Evolutionary conservation across 257 asterid genomes (phyloP).

Genomic region (Eustoma russellianum): DNA sequence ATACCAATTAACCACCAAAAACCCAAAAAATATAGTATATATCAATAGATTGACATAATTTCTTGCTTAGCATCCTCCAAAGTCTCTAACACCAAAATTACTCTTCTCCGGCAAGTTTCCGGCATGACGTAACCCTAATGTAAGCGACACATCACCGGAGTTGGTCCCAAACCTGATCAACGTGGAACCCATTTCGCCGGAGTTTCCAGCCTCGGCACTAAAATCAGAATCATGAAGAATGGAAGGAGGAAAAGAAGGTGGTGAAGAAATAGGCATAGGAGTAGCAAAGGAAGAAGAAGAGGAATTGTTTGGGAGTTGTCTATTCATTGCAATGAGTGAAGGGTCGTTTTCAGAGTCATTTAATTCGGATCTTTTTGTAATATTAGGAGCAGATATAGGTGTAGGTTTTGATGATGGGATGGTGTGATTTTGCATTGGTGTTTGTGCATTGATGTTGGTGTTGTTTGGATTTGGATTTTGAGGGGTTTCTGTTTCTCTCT

Average conservation of each 20-base stretch:
- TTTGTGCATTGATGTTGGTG: slow-evolving; percentile 44
- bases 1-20: slow-evolving; percentile 1
- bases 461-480: slow-evolving; percentile 9
- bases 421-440: slow-evolving; percentile 34
- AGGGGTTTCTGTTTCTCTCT: slow-evolving; percentile 20
- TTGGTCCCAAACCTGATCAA: slow-evolving; percentile 60
- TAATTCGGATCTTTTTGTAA: slow-evolving; percentile 35
- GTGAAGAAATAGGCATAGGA: slow-evolving; percentile 5
- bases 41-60: not conserved
- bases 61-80: slow-evolving; percentile 22
- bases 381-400: slow-evolving; percentile 14
- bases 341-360: slow-evolving; percentile 53
- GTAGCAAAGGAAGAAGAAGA: slow-evolving; percentile 11
- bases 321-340: slow-evolving; percentile 47
- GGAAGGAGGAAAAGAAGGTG: slow-evolving; percentile 17
- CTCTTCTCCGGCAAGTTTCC: slow-evolving; percentile 78
- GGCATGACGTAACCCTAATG: slow-evolving; percentile 89
- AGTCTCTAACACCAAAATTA: slow-evolving; percentile 57
- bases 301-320: slow-evolving; percentile 17
- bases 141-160: slow-evolving; percentile 88
- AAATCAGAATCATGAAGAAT: slow-evolving; percentile 22
- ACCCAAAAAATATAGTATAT: not conserved
- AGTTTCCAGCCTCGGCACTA: slow-evolving; percentile 9
- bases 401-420: slow-evolving; percentile 14
- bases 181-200: slow-evolving; percentile 35